Evolutionary conservation across 179 eudicot species (phyloP), one percentile per base, ranked within the genome.

Genomic region (Carnegiea gigantea): DNA sequence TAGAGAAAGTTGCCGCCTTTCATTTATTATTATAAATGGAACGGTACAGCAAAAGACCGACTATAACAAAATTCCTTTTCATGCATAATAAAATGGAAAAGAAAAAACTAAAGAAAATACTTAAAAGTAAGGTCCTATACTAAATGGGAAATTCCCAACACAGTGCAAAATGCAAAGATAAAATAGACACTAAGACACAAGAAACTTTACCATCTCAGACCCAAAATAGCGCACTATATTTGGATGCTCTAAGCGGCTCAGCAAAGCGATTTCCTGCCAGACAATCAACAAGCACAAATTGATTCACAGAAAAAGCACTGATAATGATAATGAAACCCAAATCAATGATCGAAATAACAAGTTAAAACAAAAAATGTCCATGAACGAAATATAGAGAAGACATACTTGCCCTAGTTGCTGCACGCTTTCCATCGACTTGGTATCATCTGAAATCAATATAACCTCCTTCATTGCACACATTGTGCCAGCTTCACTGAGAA

Each of bases 401-500:
- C 59, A 76, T 87, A 92, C 97, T 83, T 92, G 94, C 64, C 84
- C 90, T 78, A 92, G 88, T 82, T 92, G 97, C 86, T 90, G 90
- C 79, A 91, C 91, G 85, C 94, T 90, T 91, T 92, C 97, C 82
- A 87, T 92, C 38, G 97, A 92, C 86, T 91, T 92, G 24, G 92
- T 87, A 84, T 92, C 97, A 87, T 92, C 94, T 48, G 93, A 82
- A 80, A 91, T 91, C 85, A 92, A 83, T 10, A 92, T 88, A 70
- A 92, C 97, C 87, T 92, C 97, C 90, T 91, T 92, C 93, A 92
- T 92, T 60, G 97, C 97, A 88, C 97, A 92, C 94, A 91, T 92
- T 84, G 89, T 92, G 33, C 97, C 97, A 46, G 83, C 90, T 76
- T 89, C 93, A 86, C 97, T 91, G 82, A 54, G 78, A 44, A 54